Conservation (phyloP, 108 stramenopile species). For the Phaeodactylum tricornutum region DNA sequence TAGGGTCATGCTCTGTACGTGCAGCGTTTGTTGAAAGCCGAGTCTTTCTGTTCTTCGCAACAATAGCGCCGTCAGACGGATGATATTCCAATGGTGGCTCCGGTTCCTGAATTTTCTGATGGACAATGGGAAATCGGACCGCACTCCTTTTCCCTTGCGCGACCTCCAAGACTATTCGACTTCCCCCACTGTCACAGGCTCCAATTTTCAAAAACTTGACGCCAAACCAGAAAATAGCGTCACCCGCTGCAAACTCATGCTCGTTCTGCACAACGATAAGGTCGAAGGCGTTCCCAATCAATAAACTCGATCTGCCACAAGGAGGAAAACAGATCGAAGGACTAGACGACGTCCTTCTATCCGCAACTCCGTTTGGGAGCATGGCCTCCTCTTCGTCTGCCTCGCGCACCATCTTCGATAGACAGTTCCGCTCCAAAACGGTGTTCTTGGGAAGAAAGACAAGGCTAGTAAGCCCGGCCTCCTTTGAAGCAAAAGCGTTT, state of each 20-base stretch:
- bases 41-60: background rate
- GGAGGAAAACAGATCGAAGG: conserved; percentile 1
- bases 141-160: background rate
- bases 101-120: conserved; percentile 1
- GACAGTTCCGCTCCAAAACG: no score
- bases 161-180: background rate
- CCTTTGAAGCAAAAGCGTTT: no score
- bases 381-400: no score
- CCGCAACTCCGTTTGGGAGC: no score
- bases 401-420: no score
- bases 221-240: background rate
- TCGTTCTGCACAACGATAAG: background rate
- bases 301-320: background rate
- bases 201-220: no score
- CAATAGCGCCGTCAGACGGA: no score
- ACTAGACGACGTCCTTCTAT: no score
- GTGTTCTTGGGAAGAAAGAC: no score
- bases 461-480: no score
- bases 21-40: background rate
- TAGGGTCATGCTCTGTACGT: background rate
- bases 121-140: background rate
- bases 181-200: background rate
- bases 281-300: conserved; percentile 2
- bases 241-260: background rate
- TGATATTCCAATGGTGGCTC: background rate